Evolutionary conservation across 371 early-diverging fungal species (phyloP).

Genomic region (Mucor circinelloides): DNA sequence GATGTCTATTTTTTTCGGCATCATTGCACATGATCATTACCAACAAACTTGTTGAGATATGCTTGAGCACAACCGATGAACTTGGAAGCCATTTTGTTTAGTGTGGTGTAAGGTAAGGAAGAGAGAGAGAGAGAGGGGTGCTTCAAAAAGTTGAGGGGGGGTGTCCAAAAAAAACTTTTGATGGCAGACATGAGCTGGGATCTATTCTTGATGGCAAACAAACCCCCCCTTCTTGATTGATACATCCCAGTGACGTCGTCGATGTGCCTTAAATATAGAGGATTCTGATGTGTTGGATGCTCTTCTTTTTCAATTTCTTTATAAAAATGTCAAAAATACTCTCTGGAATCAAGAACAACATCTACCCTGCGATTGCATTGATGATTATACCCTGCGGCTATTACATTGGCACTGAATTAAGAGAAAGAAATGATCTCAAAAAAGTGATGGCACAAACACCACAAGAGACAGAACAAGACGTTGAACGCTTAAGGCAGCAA

Average conservation of each 20-base stretch:
- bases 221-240: neutral
- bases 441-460: constrained; percentile 1
- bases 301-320: neutral
- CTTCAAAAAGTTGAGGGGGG: neutral
- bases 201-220: neutral
- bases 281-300: neutral
- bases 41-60: constrained; percentile 36
- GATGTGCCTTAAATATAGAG: neutral
- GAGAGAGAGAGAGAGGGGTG: constrained; percentile 6
- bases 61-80: constrained; percentile 24
- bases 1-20: neutral
- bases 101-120: neutral
- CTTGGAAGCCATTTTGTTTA: constrained; percentile 30
- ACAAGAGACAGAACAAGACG: constrained; percentile 3
- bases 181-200: neutral
- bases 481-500: constrained; percentile 22
- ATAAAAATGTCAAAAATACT: constrained; percentile 8
- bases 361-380: constrained; percentile 23
- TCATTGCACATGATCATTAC: constrained; percentile 14
- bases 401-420: constrained; percentile 23
- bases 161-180: constrained; percentile 5
- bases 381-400: constrained; percentile 29
- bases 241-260: neutral
- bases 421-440: constrained; percentile 25
- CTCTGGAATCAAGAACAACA: constrained; percentile 20